Conservation (phyloP, 148 eudicot genomes). For the Rhododendron williamsianum region DNA sequence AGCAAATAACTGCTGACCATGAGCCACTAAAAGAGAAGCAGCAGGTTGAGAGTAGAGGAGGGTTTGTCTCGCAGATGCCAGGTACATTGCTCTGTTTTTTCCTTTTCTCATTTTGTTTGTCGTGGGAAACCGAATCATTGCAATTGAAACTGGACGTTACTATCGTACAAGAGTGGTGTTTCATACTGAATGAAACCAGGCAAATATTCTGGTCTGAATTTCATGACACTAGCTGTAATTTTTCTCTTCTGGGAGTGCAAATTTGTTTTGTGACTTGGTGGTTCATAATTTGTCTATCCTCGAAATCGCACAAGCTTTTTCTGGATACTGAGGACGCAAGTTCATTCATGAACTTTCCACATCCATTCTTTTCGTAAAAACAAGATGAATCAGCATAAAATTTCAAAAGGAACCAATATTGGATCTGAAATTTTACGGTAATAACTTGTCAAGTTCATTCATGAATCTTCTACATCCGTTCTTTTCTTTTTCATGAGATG, state of each 20-base stretch:
- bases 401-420: neutral
- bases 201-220: neutral
- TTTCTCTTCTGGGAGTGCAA: neutral
- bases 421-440: no score
- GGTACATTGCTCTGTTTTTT: slow-evolving; percentile 18
- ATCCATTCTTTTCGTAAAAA: neutral
- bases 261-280: neutral
- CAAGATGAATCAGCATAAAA: neutral
- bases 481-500: no score
- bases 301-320: neutral
- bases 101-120: neutral
- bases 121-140: neutral
- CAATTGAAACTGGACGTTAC: neutral
- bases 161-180: neutral
- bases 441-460: no score
- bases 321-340: neutral
- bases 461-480: no score
- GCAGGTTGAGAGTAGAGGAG: slow-evolving; percentile 50
- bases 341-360: neutral
- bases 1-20: slow-evolving; percentile 52
- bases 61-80: slow-evolving; percentile 39
- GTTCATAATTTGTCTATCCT: neutral
- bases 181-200: neutral
- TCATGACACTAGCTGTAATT: neutral
- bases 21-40: slow-evolving; percentile 50